Conservation (phyloP, 169 alveolate species). For the Plasmodium fragile region DNA sequence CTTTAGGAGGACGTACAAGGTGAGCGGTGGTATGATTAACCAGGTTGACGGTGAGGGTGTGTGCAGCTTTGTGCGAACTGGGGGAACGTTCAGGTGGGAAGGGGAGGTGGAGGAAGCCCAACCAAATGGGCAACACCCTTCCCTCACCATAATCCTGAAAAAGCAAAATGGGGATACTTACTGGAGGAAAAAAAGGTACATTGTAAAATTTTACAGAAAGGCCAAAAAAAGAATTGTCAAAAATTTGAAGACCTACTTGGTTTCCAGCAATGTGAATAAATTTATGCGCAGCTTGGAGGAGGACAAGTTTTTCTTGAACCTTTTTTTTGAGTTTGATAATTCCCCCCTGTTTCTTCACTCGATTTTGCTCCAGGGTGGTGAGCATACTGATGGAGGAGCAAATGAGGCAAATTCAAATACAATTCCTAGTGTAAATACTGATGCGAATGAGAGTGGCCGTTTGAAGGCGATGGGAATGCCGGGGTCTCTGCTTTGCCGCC, state of each 20-base stretch:
- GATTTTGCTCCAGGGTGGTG: not conserved
- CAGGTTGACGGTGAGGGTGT: not conserved
- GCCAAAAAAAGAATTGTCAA: slow-evolving; percentile 14
- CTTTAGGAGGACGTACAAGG: slow-evolving; percentile 28
- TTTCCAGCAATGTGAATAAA: slow-evolving; percentile 23
- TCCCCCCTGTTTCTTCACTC: slow-evolving; percentile 41
- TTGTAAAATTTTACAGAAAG: slow-evolving; percentile 42
- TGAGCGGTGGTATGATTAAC: not conserved
- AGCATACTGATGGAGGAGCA: not conserved
- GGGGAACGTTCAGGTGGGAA: not conserved
- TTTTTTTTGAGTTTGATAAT: slow-evolving; percentile 21
- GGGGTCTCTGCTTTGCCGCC: too few species aligned
- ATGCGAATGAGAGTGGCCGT: not conserved
- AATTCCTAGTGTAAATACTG: not conserved
- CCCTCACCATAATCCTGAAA: not conserved
- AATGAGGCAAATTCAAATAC: not conserved
- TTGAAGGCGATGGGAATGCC: not conserved
- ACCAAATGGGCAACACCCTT: not conserved
- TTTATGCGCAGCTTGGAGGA: slow-evolving; percentile 1
- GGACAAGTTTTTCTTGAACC: slow-evolving; percentile 29
- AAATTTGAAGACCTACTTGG: not conserved
- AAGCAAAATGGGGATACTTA: not conserved
- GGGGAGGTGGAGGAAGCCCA: not conserved
- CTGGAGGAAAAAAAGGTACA: slow-evolving; percentile 27
- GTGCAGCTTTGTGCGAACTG: not conserved